Percentiles rank a stretch among this genome's conserved stretches.
phyloP scores from a whole-genome alignment of 2,329 filamentous ascomycete species.

The Clonostachys rosea region DNA sequence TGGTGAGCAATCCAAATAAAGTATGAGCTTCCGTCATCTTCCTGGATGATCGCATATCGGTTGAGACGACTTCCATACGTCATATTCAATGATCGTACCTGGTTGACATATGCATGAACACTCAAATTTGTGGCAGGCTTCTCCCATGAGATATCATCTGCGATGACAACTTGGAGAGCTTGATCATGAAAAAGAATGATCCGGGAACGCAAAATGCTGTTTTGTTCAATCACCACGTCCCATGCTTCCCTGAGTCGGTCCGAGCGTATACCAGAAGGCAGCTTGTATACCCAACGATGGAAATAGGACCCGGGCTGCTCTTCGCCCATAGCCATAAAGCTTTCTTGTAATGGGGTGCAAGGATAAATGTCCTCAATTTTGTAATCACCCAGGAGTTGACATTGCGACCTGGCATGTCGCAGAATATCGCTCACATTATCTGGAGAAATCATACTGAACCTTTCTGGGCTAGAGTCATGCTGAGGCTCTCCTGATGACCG shows the following conservation, averaged over 20 bases:
- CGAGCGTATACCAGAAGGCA: constrained; percentile 8
- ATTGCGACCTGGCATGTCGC: too few relatives aligned
- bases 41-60: constrained; percentile 5
- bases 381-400: too few relatives aligned
- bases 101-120: not conserved
- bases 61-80: constrained; percentile 4
- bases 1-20: constrained; percentile 11
- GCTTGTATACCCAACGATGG: constrained; percentile 13
- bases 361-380: constrained; percentile 24
- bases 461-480: too few relatives aligned
- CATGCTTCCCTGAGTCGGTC: constrained; percentile 4
- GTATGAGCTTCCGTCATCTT: not conserved
- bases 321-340: constrained; percentile 22
- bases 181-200: constrained; percentile 6
- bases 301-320: constrained; percentile 23
- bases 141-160: not conserved
- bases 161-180: constrained; percentile 6
- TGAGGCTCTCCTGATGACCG: too few relatives aligned
- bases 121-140: not conserved
- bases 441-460: too few relatives aligned
- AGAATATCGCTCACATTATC: too few relatives aligned
- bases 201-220: constrained; percentile 9
- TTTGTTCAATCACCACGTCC: constrained; percentile 1
- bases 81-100: constrained; percentile 1
- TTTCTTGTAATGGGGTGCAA: constrained; percentile 27